Percentiles rank a stretch among this genome's conserved stretches.
Evolutionary conservation across 371 early-diverging fungal species (phyloP).

Genomic region (Mucor circinelloides): DNA sequence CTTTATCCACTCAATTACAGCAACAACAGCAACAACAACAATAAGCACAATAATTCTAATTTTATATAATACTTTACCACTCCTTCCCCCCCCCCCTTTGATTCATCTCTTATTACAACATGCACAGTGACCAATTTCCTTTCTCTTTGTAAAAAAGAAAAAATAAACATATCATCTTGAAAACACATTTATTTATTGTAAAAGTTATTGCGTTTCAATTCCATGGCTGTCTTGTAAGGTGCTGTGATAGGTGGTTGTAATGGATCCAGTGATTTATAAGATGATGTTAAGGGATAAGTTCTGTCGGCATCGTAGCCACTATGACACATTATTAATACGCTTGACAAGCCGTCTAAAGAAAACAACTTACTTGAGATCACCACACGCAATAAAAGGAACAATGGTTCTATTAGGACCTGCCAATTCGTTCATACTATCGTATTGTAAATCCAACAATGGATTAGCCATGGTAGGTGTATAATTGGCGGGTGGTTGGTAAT

Average conservation of each 20-base stretch:
- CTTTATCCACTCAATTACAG: not conserved
- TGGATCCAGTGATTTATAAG: slow-evolving; percentile 71
- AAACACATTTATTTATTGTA: slow-evolving; percentile 35
- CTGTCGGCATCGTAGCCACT: slow-evolving; percentile 84
- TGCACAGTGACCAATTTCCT: not conserved
- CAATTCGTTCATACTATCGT: slow-evolving; percentile 64
- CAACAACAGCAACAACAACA: slow-evolving; percentile 13
- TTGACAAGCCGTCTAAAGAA: not conserved
- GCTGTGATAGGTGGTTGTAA: slow-evolving; percentile 89
- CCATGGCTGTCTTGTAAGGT: slow-evolving; percentile 87
- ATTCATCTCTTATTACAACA: not conserved
- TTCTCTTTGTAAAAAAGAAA: not conserved
- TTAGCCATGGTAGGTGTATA: slow-evolving; percentile 90
- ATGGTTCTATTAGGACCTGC: slow-evolving; percentile 76
- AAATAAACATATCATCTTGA: not conserved
- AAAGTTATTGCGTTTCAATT: slow-evolving; percentile 76
- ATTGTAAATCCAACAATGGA: slow-evolving; percentile 80
- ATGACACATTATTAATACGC: not conserved
- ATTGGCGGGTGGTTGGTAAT: slow-evolving; percentile 81
- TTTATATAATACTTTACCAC: not conserved
- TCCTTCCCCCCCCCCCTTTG: not conserved
- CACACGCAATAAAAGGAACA: slow-evolving; percentile 92
- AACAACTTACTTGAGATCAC: slow-evolving; percentile 72
- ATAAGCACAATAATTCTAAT: not conserved
- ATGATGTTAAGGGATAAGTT: slow-evolving; percentile 74